Conservation (phyloP, 2,329 filamentous ascomycete genomes). For the Cadophora luteo-olivacea region DNA sequence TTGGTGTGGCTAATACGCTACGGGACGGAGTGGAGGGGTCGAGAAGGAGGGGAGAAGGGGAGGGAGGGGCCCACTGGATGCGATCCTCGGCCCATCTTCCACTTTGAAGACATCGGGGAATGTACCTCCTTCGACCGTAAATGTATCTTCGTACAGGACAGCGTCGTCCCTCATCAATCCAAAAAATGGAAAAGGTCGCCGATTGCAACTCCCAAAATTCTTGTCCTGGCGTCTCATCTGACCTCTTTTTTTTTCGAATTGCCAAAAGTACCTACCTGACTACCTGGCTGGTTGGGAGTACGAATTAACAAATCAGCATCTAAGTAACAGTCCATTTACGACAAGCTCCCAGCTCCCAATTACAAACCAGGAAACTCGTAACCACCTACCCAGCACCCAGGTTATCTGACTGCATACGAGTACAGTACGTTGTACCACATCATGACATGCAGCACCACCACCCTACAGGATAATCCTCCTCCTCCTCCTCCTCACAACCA, state of each 20-base stretch:
- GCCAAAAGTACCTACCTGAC: background rate
- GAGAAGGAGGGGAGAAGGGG: background rate
- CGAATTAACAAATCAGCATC: background rate
- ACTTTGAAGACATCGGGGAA: background rate
- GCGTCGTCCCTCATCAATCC: too few relatives aligned
- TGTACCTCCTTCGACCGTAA: background rate
- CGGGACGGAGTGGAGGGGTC: constrained; percentile 1
- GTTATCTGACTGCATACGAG: constrained; percentile 6
- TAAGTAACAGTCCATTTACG: too few relatives aligned
- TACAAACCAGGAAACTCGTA: background rate
- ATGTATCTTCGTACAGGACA: too few relatives aligned
- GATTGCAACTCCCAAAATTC: background rate
- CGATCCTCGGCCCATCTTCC: background rate
- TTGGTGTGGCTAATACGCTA: constrained; percentile 1
- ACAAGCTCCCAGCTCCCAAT: background rate
- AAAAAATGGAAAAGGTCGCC: background rate
- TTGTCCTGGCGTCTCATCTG: background rate
- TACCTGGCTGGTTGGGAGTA: background rate
- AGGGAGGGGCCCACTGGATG: background rate
- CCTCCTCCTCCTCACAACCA: background rate
- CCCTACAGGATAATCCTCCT: background rate
- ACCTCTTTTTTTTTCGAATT: background rate
- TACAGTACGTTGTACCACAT: background rate
- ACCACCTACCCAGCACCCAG: constrained; percentile 6
- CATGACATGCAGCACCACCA: constrained; percentile 9